phyloP scores from a whole-genome alignment of 768 basidiomycete species.

The Lactarius quietus region DNA sequence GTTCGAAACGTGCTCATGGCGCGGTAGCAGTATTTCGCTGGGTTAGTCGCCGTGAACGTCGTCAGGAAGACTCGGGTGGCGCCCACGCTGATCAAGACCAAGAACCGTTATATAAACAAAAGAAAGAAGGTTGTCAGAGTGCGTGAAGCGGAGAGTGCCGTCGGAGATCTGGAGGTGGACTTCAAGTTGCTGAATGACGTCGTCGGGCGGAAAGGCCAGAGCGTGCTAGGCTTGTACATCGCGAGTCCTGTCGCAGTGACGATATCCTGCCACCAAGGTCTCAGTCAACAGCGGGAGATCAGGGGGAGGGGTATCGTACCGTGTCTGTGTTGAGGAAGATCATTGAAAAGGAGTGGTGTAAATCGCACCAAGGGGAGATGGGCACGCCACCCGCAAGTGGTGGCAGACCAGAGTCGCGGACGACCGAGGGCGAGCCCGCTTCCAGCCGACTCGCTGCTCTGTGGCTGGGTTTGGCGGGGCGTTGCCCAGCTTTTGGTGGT shows the following conservation, averaged over 20 bases:
- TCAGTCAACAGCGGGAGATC: background rate
- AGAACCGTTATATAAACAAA: no score
- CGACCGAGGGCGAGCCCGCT: constrained; percentile 78
- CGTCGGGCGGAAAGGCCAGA: constrained; percentile 77
- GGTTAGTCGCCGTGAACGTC: constrained; percentile 68
- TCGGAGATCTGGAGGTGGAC: constrained; percentile 95
- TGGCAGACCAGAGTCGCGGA: constrained; percentile 84
- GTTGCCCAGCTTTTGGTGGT: constrained; percentile 71
- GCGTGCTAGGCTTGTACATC: constrained; percentile 69
- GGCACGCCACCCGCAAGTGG: constrained; percentile 85
- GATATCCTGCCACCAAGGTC: constrained; percentile 56
- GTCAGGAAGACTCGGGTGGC: constrained; percentile 69
- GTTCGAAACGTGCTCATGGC: constrained; percentile 70
- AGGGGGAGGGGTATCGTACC: constrained; percentile 40
- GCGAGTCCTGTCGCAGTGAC: constrained; percentile 70
- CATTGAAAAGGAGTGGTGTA: constrained; percentile 95
- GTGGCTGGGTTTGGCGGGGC: constrained; percentile 71
- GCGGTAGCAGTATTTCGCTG: constrained; percentile 76
- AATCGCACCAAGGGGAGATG: constrained; percentile 88
- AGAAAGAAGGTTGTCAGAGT: constrained; percentile 12
- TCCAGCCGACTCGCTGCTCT: constrained; percentile 90
- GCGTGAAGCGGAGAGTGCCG: constrained; percentile 39
- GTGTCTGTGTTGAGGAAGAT: constrained; percentile 80
- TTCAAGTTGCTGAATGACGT: constrained; percentile 53
- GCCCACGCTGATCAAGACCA: constrained; percentile 41